Evolutionary conservation across 1,284 basidiomycete genomes (phyloP).

Genomic region (Fomitopsis palustris): DNA sequence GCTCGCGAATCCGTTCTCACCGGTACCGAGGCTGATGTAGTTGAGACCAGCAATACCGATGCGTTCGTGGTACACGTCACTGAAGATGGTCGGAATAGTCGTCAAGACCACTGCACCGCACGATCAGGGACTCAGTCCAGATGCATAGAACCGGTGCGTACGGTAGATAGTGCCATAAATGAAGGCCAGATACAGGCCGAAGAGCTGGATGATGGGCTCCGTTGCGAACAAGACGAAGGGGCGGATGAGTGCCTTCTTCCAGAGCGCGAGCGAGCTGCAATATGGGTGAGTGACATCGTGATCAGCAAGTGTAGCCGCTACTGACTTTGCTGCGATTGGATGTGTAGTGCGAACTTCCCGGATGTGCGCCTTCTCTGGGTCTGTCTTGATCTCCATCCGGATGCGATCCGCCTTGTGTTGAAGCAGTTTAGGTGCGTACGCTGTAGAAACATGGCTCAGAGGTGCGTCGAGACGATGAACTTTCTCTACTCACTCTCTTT

Average conservation of each 20-base stretch:
- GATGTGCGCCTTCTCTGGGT: slow-evolving; percentile 36
- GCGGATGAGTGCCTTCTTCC: slow-evolving; percentile 38
- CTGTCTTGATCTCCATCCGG: slow-evolving; percentile 41
- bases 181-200: slow-evolving; percentile 47
- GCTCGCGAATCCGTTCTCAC: slow-evolving; percentile 15
- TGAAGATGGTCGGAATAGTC: slow-evolving; percentile 61
- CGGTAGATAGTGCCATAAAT: slow-evolving; percentile 49
- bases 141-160: background rate
- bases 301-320: background rate
- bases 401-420: slow-evolving; percentile 54
- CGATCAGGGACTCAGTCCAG: background rate
- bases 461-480: background rate
- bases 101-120: slow-evolving; percentile 46
- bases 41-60: slow-evolving; percentile 58
- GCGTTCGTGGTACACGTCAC: slow-evolving; percentile 43
- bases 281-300: background rate
- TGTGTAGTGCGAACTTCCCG: slow-evolving; percentile 41
- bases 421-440: slow-evolving; percentile 61
- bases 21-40: slow-evolving; percentile 63
- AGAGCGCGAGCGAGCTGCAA: slow-evolving; percentile 39
- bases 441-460: slow-evolving; percentile 26
- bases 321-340: slow-evolving; percentile 39
- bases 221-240: slow-evolving; percentile 41
- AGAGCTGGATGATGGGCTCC: slow-evolving; percentile 44
- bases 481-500: slow-evolving; percentile 53